Base-by-base conservation (phyloP, 2,329 filamentous ascomycete genomes). In the Colletotrichum destructivum region DNA sequence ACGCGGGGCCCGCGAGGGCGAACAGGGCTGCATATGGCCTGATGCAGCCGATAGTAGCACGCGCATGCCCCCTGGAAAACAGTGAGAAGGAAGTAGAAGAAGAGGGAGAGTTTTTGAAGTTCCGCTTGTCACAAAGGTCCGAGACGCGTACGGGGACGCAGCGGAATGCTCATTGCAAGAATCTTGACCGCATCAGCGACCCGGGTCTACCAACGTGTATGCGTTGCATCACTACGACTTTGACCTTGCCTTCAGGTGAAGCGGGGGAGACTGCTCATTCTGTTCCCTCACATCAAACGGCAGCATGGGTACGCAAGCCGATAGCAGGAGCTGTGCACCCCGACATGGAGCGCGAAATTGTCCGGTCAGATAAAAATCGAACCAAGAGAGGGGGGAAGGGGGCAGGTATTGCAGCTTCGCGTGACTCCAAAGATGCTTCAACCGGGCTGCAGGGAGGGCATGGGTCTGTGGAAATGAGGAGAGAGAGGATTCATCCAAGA, bases 21-120 rank as follows among this genome's bases (percentile, higher is more conserved):
- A 61, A 46, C 67, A 60, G 63, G 64, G 57, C 65, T 71, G 64
- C 65, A 69, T 54, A 54, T 46, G 52, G 59, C 31, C 38, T 49
- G 59, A 59, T 55, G 59, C 64, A 68, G 52, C 52, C 60, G 62
- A 60, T 52, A 54, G 61, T 38, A 49, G 47, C 38, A 54, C 42
- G 9, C 59, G n/a, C 31, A 51, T 49, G n/a, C 18, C 59, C n/a
- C 31, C 44, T 21, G 26, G 61, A 54, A 13, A 44, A 16, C 8
- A 63, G 44, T n/a, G 21, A 42, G 38, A 26, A 38, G 9, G 35
- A 38, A 11, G 8, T 9, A 9, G 7, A 35, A 35, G 31, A 9
- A 11, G 60, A 54, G 47, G 12, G 12, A n/a, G 23, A 62, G 13
- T 31, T 16, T 8, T 51, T 47, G 44, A 35, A 16, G 54, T 35